Conservation (phyloP, 129 eudicot genomes). For the Lonicera japonica region DNA sequence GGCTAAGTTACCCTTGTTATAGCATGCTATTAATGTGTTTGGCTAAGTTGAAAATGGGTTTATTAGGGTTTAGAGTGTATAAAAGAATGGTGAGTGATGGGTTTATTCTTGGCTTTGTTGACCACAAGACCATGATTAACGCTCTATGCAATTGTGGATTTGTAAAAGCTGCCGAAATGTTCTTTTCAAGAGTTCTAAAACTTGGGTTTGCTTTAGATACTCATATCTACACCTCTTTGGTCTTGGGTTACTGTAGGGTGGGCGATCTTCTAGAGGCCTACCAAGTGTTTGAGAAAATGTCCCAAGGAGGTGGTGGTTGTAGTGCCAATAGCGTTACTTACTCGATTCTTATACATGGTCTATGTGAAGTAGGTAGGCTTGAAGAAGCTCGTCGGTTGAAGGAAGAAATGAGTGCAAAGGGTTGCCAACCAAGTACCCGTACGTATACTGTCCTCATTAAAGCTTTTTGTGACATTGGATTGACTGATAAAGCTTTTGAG, state of each 20-base stretch:
- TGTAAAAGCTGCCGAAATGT: constrained; percentile 27
- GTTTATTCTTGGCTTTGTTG: constrained; percentile 22
- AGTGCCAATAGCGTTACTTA: constrained; percentile 35
- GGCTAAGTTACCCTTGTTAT: constrained; percentile 38
- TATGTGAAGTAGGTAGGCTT: constrained; percentile 29
- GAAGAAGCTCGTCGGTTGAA: constrained; percentile 27
- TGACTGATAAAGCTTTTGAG: constrained; percentile 19
- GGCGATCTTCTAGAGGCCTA: constrained; percentile 24
- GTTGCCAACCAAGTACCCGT: constrained; percentile 26
- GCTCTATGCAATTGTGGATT: constrained; percentile 38
- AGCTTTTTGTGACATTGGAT: constrained; percentile 31
- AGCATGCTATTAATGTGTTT: constrained; percentile 35
- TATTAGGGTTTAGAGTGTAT: constrained; percentile 26
- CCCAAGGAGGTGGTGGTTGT: constrained; percentile 17
- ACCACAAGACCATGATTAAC: constrained; percentile 20
- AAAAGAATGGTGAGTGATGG: constrained; percentile 33
- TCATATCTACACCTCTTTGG: constrained; percentile 33
- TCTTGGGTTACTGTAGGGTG: constrained; percentile 33
- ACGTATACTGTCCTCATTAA: constrained; percentile 40
- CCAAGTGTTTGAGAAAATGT: constrained; percentile 39
- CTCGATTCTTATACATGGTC: constrained; percentile 31
- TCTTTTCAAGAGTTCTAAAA: constrained; percentile 25
- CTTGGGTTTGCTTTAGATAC: constrained; percentile 32
- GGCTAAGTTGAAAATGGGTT: constrained; percentile 33
- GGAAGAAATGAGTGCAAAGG: constrained; percentile 31